phyloP scores from a whole-genome alignment of 176 grass and related monocot species.

The Urochloa ruziziensis region DNA sequence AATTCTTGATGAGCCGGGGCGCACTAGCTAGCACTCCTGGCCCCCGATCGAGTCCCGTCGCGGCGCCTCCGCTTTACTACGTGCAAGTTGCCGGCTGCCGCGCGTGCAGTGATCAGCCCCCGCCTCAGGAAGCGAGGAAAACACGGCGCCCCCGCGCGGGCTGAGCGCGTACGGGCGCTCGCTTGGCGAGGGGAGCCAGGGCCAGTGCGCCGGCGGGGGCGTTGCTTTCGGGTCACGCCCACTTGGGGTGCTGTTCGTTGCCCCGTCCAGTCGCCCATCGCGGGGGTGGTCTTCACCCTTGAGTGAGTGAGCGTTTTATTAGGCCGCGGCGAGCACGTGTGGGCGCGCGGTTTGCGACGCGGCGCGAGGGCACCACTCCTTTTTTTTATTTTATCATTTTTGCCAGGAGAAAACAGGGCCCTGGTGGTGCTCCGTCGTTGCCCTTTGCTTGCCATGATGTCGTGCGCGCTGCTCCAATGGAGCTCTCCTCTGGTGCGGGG shows the following conservation, averaged over 20 bases:
- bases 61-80: no score
- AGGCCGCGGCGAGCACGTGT: slow-evolving; percentile 28
- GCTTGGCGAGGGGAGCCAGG: background rate
- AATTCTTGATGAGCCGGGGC: background rate
- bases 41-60: no score
- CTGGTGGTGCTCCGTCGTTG: background rate
- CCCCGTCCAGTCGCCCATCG: no score
- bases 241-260: no score
- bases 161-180: background rate
- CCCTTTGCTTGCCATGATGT: background rate
- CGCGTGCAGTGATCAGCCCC: background rate
- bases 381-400: no score
- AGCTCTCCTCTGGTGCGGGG: background rate
- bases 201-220: background rate
- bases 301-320: slow-evolving; percentile 12
- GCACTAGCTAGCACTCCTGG: background rate
- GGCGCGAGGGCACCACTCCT: background rate
- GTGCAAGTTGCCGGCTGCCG: background rate
- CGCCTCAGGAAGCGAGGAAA: slow-evolving; percentile 1
- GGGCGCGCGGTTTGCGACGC: background rate
- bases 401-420: no score
- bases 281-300: no score
- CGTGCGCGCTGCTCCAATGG: background rate
- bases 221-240: background rate
- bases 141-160: background rate